These are phyloP conservation scores for Dillenia suffruticosa DNA, from an alignment of 164 flowering plant species.

Conservation along the genomic window DNA sequence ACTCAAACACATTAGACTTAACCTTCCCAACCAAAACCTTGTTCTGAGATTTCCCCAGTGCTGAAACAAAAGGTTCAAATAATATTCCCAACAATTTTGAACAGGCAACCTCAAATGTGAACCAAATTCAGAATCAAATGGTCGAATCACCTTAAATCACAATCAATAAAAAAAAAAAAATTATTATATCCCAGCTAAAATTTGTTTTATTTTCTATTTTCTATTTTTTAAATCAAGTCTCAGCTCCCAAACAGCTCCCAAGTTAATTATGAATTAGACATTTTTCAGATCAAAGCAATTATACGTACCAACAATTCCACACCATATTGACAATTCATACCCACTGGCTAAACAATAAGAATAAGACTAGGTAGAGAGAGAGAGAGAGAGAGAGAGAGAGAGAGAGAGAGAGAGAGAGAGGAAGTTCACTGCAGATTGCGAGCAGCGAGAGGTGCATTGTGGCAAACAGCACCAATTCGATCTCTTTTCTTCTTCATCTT, in stretches of 20 bases:
- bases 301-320: background rate
- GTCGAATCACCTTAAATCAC: no score
- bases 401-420: conserved; percentile 24
- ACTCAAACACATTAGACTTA: conserved; percentile 45
- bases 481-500: conserved; percentile 19
- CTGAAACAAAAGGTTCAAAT: conserved; percentile 38
- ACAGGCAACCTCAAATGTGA: no score
- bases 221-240: no score
- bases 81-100: no score
- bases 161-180: no score
- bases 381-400: conserved; percentile 23
- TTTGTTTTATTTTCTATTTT: no score
- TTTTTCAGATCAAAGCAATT: background rate
- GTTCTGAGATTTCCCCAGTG: conserved; percentile 35
- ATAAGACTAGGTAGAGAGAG: background rate
- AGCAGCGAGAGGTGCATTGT: conserved; percentile 29
- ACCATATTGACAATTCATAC: background rate
- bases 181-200: no score
- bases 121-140: no score
- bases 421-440: conserved; percentile 50
- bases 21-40: conserved; percentile 60
- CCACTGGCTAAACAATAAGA: background rate
- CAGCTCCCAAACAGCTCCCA: no score
- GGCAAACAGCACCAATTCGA: conserved; percentile 43
- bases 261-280: background rate